Base-by-base conservation (phyloP, 2,329 filamentous ascomycete genomes). In the Elsinoe arachidis region DNA sequence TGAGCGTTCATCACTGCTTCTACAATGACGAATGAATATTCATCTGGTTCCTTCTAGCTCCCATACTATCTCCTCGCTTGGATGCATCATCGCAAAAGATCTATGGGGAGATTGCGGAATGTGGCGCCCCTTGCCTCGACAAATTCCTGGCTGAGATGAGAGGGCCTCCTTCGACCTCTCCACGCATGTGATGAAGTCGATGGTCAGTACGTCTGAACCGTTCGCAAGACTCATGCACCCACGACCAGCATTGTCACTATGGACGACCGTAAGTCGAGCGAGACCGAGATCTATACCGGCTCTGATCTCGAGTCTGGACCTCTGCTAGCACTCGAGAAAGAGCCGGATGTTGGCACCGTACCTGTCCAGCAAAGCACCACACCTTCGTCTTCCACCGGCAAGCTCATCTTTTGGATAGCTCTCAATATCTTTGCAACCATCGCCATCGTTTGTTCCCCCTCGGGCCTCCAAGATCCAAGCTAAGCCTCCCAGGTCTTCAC, bases 401-500 rank as follows among this genome's bases (percentile, higher is more conserved):
- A 56, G 43, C 43, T 61, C 6, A 4, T 58, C 10, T 46, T 57
- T 43, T 61, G 59, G 59, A 58, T 61, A 11, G 55, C 54, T 5
- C 19, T 59, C 21, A 61, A 61, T 35, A 59, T 61, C 41, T 35
- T 59, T 21, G 57, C 59, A 2, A 61, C 59, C 5, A 59, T 58
- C 34, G 49, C 52, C 14, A 61, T 61, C 19, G 60, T 60, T 14
- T 47, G 56, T 44, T 34, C 17, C 49, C 47, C 41, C 54, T 47
- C 11, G 9, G 34, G 1, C 21, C 52, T 30, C 35, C 54, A 23
- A 21, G 38, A 15, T n/a, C 10, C 17, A 15, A 33, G 37, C 39
- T 43, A 10, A 46, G 6, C 2, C 6, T 1, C 6, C n/a, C 30
- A 56, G 54, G 41, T 56, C 54, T 56, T 56, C 54, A 56, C 81